Evolutionary conservation across 768 basidiomycete genomes (phyloP).

Genomic region (Lactarius hatsudake): DNA sequence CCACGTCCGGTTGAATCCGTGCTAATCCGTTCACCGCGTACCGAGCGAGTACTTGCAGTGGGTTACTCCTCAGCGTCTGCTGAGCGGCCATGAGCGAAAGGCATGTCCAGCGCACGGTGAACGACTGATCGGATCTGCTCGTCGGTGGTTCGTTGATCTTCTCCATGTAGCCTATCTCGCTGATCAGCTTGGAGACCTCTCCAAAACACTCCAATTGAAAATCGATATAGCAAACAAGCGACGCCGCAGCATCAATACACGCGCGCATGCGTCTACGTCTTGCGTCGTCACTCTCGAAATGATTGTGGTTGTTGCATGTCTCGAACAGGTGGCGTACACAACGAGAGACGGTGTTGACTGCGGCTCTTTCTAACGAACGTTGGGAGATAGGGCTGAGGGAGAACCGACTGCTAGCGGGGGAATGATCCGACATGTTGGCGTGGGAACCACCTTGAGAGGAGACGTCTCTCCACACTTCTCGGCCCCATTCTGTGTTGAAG

Average conservation of each 20-base stretch:
- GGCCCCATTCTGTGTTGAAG: slow-evolving; percentile 3
- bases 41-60: not conserved
- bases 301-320: not conserved
- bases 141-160: too few species aligned
- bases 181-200: not conserved
- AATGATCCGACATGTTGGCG: not conserved
- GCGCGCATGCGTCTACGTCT: not conserved
- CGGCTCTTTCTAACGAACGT: not conserved
- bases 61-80: not conserved
- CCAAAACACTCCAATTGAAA: not conserved
- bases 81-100: slow-evolving; percentile 2
- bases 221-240: not conserved
- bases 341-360: not conserved
- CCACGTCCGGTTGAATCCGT: not conserved
- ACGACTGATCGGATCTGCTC: not conserved
- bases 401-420: not conserved
- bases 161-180: not conserved
- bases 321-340: not conserved
- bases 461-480: not conserved
- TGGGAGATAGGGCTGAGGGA: too few species aligned
- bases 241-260: slow-evolving; percentile 1
- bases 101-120: slow-evolving; percentile 4
- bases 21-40: not conserved
- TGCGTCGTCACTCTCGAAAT: not conserved
- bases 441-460: not conserved